Evolutionary conservation across 345 rosid species (phyloP).

Genomic region (Linum usitatissimum): DNA sequence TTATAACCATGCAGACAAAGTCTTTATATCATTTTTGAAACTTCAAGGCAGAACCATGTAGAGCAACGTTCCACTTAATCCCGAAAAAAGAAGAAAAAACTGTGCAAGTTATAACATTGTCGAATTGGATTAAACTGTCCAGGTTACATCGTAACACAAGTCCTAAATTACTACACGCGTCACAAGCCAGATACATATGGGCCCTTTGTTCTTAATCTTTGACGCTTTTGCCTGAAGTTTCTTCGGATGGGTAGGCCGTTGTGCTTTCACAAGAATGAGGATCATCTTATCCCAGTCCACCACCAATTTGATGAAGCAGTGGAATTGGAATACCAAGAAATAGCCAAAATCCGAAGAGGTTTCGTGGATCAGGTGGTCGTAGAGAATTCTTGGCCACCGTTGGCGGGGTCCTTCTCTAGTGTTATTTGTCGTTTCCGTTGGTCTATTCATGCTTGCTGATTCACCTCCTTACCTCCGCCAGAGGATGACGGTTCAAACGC

Average conservation of each 20-base stretch:
- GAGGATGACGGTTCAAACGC: neutral
- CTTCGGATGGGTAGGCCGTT: slow-evolving; percentile 60
- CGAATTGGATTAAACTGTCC: neutral
- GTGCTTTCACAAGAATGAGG: slow-evolving; percentile 32
- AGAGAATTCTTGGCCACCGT: slow-evolving; percentile 58
- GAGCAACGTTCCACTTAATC: neutral
- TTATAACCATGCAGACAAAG: too few species aligned
- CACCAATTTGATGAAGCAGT: neutral
- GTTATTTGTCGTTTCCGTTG: neutral
- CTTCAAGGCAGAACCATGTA: too few species aligned
- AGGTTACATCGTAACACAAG: neutral
- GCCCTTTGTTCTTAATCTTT: slow-evolving; percentile 58
- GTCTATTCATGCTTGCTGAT: neutral
- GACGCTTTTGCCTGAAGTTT: slow-evolving; percentile 63
- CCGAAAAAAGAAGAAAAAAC: neutral
- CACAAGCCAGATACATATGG: slow-evolving; percentile 28
- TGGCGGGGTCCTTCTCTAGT: slow-evolving; percentile 50
- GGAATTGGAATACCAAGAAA: too few species aligned
- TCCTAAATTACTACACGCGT: neutral
- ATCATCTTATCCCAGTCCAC: neutral
- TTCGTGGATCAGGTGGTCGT: slow-evolving; percentile 71
- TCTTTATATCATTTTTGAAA: too few species aligned
- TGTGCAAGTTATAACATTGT: too few species aligned
- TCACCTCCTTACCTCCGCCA: neutral
- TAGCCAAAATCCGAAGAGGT: neutral